Conservation (phyloP, 2,329 filamentous ascomycete species). For the Xylaria sp. region DNA sequence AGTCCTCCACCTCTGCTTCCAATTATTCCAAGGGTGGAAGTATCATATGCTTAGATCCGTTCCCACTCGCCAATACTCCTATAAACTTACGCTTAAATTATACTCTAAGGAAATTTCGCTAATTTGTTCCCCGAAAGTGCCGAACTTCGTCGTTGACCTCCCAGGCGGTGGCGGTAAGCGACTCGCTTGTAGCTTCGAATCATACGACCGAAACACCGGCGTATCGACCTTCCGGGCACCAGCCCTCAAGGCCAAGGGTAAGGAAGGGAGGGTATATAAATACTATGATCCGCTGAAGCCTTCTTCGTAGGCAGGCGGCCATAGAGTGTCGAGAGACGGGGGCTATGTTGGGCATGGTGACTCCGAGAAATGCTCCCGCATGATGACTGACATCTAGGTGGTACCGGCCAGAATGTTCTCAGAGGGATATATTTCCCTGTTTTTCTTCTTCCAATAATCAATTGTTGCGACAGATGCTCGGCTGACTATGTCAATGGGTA, state of each 20-base stretch:
- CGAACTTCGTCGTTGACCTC: conserved; percentile 71
- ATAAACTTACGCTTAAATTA: neutral
- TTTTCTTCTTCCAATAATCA: neutral
- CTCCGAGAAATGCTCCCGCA: neutral
- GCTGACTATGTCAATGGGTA: neutral
- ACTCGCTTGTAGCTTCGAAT: conserved; percentile 62
- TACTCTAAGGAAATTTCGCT: neutral
- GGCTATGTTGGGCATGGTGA: neutral
- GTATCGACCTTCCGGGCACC: conserved; percentile 67
- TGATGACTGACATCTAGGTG: neutral
- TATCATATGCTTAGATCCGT: neutral
- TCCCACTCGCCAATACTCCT: neutral
- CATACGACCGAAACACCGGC: conserved; percentile 64
- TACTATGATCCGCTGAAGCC: conserved; percentile 64
- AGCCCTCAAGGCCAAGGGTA: conserved; percentile 58
- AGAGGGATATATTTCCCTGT: neutral
- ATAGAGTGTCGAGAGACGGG: neutral
- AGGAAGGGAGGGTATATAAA: conserved; percentile 60
- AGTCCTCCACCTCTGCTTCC: neutral
- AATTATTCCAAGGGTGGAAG: neutral
- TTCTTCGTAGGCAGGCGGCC: neutral
- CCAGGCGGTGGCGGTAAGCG: conserved; percentile 72
- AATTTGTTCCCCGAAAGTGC: conserved; percentile 48
- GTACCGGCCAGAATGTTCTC: neutral
- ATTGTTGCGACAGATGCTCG: neutral